Evolutionary conservation across 129 eudicot genomes (phyloP).

Genomic region (Flaveria linearis): DNA sequence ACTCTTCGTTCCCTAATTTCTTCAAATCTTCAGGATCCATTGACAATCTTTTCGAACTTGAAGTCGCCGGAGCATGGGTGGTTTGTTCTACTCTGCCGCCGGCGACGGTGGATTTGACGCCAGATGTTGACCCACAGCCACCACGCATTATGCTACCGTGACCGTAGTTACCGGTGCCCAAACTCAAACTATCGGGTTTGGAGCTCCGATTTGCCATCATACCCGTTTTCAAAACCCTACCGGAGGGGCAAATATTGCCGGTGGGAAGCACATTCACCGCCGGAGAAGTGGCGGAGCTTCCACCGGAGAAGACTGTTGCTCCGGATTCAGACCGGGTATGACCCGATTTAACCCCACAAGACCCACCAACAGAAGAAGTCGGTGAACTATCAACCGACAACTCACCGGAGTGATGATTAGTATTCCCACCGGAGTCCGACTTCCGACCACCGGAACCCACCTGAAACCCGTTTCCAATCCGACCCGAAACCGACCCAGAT

Average conservation of each 20-base stretch:
- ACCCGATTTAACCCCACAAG: conserved; percentile 41
- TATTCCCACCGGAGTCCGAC: conserved; percentile 29
- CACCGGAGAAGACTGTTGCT: conserved; percentile 29
- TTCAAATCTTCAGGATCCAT: conserved; percentile 78
- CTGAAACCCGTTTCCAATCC: conserved; percentile 15
- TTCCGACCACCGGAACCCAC: not conserved
- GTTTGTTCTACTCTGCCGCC: conserved; percentile 23
- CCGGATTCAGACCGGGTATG: conserved; percentile 56
- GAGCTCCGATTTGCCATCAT: conserved; percentile 52
- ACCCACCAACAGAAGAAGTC: conserved; percentile 33
- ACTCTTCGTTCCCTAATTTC: conserved; percentile 65
- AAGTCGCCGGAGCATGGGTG: conserved; percentile 5
- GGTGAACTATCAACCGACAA: conserved; percentile 71
- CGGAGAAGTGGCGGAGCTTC: conserved; percentile 64
- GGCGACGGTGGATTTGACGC: conserved; percentile 27
- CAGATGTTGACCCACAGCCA: conserved; percentile 33
- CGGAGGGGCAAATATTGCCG: conserved; percentile 87
- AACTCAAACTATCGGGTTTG: conserved; percentile 61
- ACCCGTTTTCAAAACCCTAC: conserved; percentile 62
- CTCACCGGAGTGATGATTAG: conserved; percentile 69
- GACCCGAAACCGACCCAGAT: conserved; percentile 89
- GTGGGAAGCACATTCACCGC: conserved; percentile 64
- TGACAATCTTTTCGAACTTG: conserved; percentile 23
- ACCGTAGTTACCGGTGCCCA: conserved; percentile 72
- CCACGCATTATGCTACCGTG: conserved; percentile 93